Base-by-base conservation (phyloP, 306 rosid genomes). In the Vigna radiata region DNA sequence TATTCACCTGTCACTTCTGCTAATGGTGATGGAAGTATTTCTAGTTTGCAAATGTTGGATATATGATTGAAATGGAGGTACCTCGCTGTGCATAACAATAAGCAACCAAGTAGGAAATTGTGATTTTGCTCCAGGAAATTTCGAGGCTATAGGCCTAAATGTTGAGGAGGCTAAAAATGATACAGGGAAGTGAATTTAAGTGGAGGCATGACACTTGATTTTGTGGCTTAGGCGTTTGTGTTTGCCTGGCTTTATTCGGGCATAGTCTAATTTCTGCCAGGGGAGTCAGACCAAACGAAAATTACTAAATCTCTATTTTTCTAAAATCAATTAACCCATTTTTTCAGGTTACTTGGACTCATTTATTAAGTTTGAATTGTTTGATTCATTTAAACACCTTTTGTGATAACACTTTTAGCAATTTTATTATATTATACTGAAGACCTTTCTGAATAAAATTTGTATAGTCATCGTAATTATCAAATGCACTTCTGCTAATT, bases 51-150 rank as follows among this genome's bases (percentile, higher is more conserved):
- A n/a, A 62, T 62, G 8, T 31, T 16, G 25, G 39, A 29, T 60
- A 33, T 62, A 62, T 33, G 47, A 62, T 62, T 62, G 47, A 62
- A 33, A 62, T 33, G 23, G 68, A 31, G 44, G 44, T 61, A 15
- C 44, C 19, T 61, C 8, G 7, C 21, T 14, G 17, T 60, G 18
- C 10, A 15, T 60, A 29, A 14, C 39, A 60, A 10, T 56, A 5
- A 58, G 10, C 44, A 60, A 29, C 68, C 44, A 17, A 37, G 47
- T 64, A 64, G 48, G 16, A 64, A 37, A 36, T 64, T 64, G 16
- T 36, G 29, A 37, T 64, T n/a, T 64, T n/a, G 70, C 70, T 37
- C 27, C 49, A 17, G 16, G 29, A 17, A 64, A 64, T 4, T 9
- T 37, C 37, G 27, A 15, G 48, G 49, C 8, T 8, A 15, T n/a